These are phyloP conservation scores for Gloeopeniophorella convolvens DNA, from an alignment of 768 basidiomycete genomes.

Conservation along the genomic window DNA sequence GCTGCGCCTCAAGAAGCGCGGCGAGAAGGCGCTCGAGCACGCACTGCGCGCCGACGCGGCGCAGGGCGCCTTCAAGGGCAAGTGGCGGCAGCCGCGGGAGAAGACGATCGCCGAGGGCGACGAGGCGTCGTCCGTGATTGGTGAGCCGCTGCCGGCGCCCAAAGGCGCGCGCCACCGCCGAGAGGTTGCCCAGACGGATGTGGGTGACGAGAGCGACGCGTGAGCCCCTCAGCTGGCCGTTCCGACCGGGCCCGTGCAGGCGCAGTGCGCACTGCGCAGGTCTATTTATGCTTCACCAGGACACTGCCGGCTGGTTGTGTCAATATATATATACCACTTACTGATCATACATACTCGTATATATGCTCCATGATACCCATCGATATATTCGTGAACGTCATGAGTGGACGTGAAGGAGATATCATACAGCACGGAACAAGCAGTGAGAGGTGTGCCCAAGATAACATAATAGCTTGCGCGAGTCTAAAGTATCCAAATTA, in stretches of 20 bases:
- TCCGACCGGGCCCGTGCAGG: too few species aligned
- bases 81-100: slow-evolving; percentile 35
- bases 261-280: too few species aligned
- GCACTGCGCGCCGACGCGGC: slow-evolving; percentile 35
- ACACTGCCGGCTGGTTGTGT: neutral
- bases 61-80: slow-evolving; percentile 23
- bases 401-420: neutral
- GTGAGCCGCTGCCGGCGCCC: neutral
- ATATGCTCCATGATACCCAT: slow-evolving; percentile 12
- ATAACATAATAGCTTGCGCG: slow-evolving; percentile 15
- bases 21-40: slow-evolving; percentile 73
- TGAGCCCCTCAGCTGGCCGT: neutral
- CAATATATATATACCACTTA: slow-evolving; percentile 19
- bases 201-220: slow-evolving; percentile 2
- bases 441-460: slow-evolving; percentile 7
- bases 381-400: slow-evolving; percentile 4
- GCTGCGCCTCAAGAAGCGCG: slow-evolving; percentile 81
- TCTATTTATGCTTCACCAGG: slow-evolving; percentile 1
- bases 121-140: slow-evolving; percentile 22
- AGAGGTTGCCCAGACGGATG: slow-evolving; percentile 9
- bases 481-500: slow-evolving; percentile 20
- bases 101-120: slow-evolving; percentile 45
- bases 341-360: slow-evolving; percentile 12
- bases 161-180: slow-evolving; percentile 8
- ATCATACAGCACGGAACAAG: neutral